Conservation (phyloP, 2,329 filamentous ascomycete species). For the Fusarium incarnatum region DNA sequence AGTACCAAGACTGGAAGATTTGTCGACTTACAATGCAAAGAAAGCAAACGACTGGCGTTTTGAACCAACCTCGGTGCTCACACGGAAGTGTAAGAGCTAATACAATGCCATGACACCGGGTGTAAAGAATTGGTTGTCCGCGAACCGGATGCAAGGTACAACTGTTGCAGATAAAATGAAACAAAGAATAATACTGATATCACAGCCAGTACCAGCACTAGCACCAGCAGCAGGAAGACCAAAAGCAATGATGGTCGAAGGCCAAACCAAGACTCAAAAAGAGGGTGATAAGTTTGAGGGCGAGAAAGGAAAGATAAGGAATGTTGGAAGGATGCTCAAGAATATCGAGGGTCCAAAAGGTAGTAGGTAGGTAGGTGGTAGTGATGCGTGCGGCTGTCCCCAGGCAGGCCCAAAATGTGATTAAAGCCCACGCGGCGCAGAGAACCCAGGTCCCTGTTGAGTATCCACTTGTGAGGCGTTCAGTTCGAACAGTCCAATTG, state of each 20-base stretch:
- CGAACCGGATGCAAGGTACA: slow-evolving; percentile 9
- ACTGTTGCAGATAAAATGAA: slow-evolving; percentile 10
- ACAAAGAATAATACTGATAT: slow-evolving; percentile 23
- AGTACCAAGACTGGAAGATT: not conserved
- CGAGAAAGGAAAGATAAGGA: slow-evolving; percentile 34
- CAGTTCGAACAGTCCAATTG: slow-evolving; percentile 37
- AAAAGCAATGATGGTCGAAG: slow-evolving; percentile 34
- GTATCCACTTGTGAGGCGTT: slow-evolving; percentile 44
- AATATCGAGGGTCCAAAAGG: slow-evolving; percentile 34
- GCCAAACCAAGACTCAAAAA: slow-evolving; percentile 30
- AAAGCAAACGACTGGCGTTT: slow-evolving; percentile 28
- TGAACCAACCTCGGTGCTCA: slow-evolving; percentile 29
- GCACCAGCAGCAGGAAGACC: slow-evolving; percentile 36
- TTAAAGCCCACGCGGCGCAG: slow-evolving; percentile 44
- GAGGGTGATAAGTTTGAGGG: slow-evolving; percentile 15
- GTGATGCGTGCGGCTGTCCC: slow-evolving; percentile 36
- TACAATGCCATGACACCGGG: slow-evolving; percentile 40
- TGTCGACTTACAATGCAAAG: slow-evolving; percentile 36
- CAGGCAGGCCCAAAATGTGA: slow-evolving; percentile 38
- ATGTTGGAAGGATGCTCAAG: slow-evolving; percentile 23
- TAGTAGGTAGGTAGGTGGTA: slow-evolving; percentile 17
- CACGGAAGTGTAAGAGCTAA: slow-evolving; percentile 28
- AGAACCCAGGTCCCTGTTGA: slow-evolving; percentile 40
- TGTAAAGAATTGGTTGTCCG: slow-evolving; percentile 16
- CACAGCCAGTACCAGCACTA: slow-evolving; percentile 42